Evolutionary conservation across 2,329 filamentous ascomycete genomes (phyloP), one percentile per base, ranked within the genome.

Genomic region (Sarocladium oryzae): DNA sequence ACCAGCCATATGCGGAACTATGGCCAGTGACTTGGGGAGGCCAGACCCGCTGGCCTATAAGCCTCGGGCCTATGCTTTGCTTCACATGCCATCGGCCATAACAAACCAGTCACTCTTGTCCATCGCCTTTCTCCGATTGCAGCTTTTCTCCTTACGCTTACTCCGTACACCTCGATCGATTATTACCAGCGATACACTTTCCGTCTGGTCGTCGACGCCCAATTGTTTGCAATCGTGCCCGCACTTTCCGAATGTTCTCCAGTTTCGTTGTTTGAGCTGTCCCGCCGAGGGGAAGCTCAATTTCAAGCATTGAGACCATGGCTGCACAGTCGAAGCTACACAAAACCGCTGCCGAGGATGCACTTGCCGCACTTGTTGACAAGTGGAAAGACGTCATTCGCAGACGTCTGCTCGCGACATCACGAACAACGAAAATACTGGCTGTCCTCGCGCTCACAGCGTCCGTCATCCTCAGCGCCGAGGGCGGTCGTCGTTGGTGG

Each of bases 311-410:
- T 3, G 21, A 32, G 21, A 23, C 30, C 53, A 96, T 96, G 92
- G 88, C 89, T 56, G 86, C 78, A 7, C 91, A 95, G 73, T 96
- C 92, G 52, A 96, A 87, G 4, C 77, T 96, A 59, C 82, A 83
- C 58, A 74, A 76, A 59, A 78, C 79, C 59, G 77, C 74, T 45
- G 78, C 81, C 58, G 79, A 87, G 67, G 83, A 86, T 68, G 79
- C 85, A 61, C 72, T 90, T 62, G 75, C 81, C 30, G 73, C 75
- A 38, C 80, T 89, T 51, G 65, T 84, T 60, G 74, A 81, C 50
- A 82, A 79, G 60, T 86, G 84, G 69, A 66, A 73, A 16, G 66
- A 67, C 20, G 66, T 79, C 48, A 67, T 84, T 50, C 73, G 74
- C 55, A 69, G 72, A 53, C 76, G 74, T 32, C 64, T 91, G 52